Evolutionary conservation across 192 early-diverging fungal species (phyloP).

Genomic region (Linderina pennispora): DNA sequence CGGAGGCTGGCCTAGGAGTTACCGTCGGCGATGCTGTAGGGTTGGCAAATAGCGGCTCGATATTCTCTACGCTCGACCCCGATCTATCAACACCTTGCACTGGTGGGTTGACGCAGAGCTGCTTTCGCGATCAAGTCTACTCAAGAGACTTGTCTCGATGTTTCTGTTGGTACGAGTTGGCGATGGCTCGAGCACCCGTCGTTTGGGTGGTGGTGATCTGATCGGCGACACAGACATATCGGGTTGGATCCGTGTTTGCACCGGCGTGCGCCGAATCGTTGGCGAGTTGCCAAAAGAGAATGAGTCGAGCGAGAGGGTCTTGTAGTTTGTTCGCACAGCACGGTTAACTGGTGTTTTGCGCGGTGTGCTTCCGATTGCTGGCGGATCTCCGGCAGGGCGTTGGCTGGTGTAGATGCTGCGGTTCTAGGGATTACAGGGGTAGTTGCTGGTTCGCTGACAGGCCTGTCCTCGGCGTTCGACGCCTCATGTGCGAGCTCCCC

Average conservation of each 20-base stretch:
- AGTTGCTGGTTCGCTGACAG: neutral
- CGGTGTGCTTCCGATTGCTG: constrained; percentile 2
- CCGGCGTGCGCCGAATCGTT: constrained; percentile 19
- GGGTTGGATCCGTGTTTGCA: constrained; percentile 26
- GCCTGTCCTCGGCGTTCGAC: no score
- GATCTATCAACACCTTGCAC: no score
- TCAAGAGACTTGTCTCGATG: no score
- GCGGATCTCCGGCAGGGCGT: neutral
- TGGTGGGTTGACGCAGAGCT: no score
- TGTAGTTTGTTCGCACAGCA: constrained; percentile 83
- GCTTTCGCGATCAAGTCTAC: no score
- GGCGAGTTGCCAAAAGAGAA: constrained; percentile 34
- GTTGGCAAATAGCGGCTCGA: neutral
- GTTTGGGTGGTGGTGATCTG: constrained; percentile 3
- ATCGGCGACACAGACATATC: constrained; percentile 24
- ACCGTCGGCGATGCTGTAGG: no score
- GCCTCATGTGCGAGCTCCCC: neutral
- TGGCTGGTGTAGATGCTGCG: neutral
- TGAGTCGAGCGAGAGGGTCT: constrained; percentile 67
- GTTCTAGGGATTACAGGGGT: no score
- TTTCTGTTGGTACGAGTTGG: constrained; percentile 10
- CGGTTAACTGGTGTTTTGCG: constrained; percentile 60
- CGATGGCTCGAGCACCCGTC: constrained; percentile 8
- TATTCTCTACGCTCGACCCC: no score
- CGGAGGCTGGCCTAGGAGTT: neutral